Conservation (phyloP, 768 basidiomycete species). For the Leucocoprinus sp. region DNA sequence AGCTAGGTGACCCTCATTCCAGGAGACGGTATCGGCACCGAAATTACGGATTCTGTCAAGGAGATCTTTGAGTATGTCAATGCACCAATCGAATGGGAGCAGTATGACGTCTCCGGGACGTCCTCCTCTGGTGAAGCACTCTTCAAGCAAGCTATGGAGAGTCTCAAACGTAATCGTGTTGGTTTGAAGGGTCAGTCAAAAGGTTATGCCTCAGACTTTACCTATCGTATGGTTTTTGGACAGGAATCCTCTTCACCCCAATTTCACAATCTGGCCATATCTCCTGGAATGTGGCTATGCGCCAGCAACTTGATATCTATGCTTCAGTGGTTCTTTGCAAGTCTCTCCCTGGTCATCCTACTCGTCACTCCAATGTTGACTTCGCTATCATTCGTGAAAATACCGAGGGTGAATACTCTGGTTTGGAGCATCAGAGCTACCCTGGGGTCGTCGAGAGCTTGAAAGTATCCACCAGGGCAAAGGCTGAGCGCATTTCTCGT, state of each 20-base stretch:
- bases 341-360: slow-evolving; percentile 91
- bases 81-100: slow-evolving; percentile 98
- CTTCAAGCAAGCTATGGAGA: slow-evolving; percentile 98
- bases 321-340: slow-evolving; percentile 98
- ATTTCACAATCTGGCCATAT: slow-evolving; percentile 95
- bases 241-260: slow-evolving; percentile 97
- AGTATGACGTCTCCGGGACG: slow-evolving; percentile 95
- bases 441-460: slow-evolving; percentile 98
- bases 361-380: slow-evolving; percentile 94
- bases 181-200: slow-evolving; percentile 81
- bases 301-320: slow-evolving; percentile 98
- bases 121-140: slow-evolving; percentile 89
- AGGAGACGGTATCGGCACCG: slow-evolving; percentile 94
- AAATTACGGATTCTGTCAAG: slow-evolving; percentile 97
- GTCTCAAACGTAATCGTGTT: slow-evolving; percentile 93
- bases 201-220: neutral
- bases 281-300: slow-evolving; percentile 99
- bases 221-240: slow-evolving; percentile 9
- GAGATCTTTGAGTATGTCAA: slow-evolving; percentile 97
- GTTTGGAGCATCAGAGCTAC: slow-evolving; percentile 94
- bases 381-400: slow-evolving; percentile 99
- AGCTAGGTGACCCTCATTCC: slow-evolving; percentile 90
- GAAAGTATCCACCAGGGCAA: slow-evolving; percentile 93
- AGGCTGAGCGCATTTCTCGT: slow-evolving; percentile 92
- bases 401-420: slow-evolving; percentile 99